Evolutionary conservation across 495 filamentous ascomycete species (phyloP), one percentile per base, ranked within the genome.

Genomic region (Tuber melanosporum): DNA sequence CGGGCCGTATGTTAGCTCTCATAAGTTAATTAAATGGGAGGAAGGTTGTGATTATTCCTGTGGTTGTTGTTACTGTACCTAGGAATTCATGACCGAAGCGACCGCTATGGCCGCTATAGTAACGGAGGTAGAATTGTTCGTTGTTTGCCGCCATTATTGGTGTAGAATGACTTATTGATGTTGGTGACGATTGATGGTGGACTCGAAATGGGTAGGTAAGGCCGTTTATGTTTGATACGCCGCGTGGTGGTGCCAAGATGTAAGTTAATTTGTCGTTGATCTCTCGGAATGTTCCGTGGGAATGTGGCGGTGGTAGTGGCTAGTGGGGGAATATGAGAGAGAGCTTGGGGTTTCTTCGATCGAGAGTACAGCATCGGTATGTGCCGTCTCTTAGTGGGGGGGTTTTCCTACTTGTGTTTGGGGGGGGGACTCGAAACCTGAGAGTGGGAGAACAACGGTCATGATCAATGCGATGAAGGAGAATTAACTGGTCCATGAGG

Each of bases 61-160:
- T 26, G 52, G n/a, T 62, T 15, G 52, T 15, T 32, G 52, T 32
- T 4, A 4, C 6, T 86, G 73, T 85, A 97, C 95, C 96, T 84
- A 99, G 88, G 84, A 98, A 99, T 85, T 98, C 96, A 87, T 99
- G 96, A 75, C 96, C 96, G 86, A 97, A 97, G 81, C 96, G 93
- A 84, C 96, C 96, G 84, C 92, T 94, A 85, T 99, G 96, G 84
- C 96, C 96, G 81, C 95, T 98, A 88, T 99, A 99, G 88, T 99
- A 99, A 81, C 95, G 91, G 74, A 99, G 86, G 84, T 99, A 99
- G 85, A 99, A 99, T 20, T 91, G 90, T 78, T 99, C 95, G 83
- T 83, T 83, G 62, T 82, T 84, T 47, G 74, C 81, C 57, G 81
- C 71, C 84, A 78, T 80, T 72, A 73, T 80, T 70, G 74, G 76